Percentiles rank a stretch among this genome's conserved stretches.
Conservation (phyloP, 2,329 filamentous ascomycete species). For the Gnomoniopsis smithogilvyi region DNA sequence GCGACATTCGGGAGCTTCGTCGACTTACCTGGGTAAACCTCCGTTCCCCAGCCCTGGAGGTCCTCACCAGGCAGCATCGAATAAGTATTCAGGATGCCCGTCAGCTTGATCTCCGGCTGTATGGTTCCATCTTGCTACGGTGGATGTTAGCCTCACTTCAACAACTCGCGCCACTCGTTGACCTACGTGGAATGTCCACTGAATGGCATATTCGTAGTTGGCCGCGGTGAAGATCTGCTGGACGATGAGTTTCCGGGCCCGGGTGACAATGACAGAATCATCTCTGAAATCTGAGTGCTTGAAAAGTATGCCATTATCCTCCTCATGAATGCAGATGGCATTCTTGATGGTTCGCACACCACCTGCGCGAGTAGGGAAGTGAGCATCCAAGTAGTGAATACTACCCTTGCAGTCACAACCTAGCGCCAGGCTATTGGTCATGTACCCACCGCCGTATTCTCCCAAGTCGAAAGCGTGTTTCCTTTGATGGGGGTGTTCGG, state of each 20-base stretch:
- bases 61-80: slow-evolving; percentile 77
- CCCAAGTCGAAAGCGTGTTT: slow-evolving; percentile 81
- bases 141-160: background rate
- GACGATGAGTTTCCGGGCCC: slow-evolving; percentile 80
- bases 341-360: slow-evolving; percentile 83
- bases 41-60: slow-evolving; percentile 82
- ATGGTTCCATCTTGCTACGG: slow-evolving; percentile 79
- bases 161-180: background rate
- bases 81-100: slow-evolving; percentile 91
- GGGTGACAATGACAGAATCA: slow-evolving; percentile 80
- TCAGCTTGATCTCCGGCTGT: slow-evolving; percentile 88
- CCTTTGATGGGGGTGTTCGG: slow-evolving; percentile 74
- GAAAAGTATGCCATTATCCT: slow-evolving; percentile 87
- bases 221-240: slow-evolving; percentile 93
- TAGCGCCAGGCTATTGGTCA: slow-evolving; percentile 74
- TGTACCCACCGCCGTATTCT: slow-evolving; percentile 78
- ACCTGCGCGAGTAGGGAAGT: slow-evolving; percentile 76
- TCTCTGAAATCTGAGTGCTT: slow-evolving; percentile 95
- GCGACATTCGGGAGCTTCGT: background rate
- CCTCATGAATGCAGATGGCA: slow-evolving; percentile 92
- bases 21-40: slow-evolving; percentile 68
- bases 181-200: slow-evolving; percentile 77
- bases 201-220: slow-evolving; percentile 82
- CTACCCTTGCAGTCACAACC: slow-evolving; percentile 86
- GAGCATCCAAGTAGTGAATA: slow-evolving; percentile 88